Base-by-base conservation (phyloP, 2,329 filamentous ascomycete genomes). In the Colletotrichum sp. region DNA sequence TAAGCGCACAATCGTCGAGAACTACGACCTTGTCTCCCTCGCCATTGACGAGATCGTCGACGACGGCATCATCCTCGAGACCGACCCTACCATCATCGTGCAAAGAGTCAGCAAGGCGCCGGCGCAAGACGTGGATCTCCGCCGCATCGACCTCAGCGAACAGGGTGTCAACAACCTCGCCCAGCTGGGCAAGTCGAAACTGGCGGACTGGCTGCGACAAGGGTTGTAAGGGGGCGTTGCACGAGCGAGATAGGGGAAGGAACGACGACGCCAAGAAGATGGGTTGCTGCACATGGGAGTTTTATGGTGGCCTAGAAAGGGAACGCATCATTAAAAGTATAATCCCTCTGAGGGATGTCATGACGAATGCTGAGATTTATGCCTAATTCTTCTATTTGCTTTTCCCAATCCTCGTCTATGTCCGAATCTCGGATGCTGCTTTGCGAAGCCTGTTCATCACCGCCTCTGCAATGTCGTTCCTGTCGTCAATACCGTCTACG, bases 1-100 rank as follows among this genome's bases (percentile, higher is more conserved):
- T 88, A 98, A 98, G 91, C 94, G 97, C 79, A 99, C 97, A 74
- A 96, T 99, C 79, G 94, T 99, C 82, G 97, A 99, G 87, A 99
- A 99, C 91, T 99, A 77, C 66, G 97, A 99, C 86, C 91, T 99
- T 26, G 95, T 98, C 77, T 94, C 96, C 16, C 92, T 99, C 70
- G 95, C 96, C 60, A 95, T 99, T 78, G 97, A 99, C 85, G 97
- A 99, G 86, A 96, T 98, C 77, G 92, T 98, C 70, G 96, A 98
- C 85, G 96, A 98, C 82, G 97, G 97, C 76, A 98, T 99, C 83
- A 96, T 99, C 63, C 92, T 99, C 77, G 97, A 99, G 88, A 99
- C 96, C 1, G 97, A 99, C 84, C 96, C 97, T 1, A 96, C 97
- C 78, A 94, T 98, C 81, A 95, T 99, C 79, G 94, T 96, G 65